Evolutionary conservation across 2,329 filamentous ascomycete species (phyloP).

Genomic region (Leptodontidium sp.): DNA sequence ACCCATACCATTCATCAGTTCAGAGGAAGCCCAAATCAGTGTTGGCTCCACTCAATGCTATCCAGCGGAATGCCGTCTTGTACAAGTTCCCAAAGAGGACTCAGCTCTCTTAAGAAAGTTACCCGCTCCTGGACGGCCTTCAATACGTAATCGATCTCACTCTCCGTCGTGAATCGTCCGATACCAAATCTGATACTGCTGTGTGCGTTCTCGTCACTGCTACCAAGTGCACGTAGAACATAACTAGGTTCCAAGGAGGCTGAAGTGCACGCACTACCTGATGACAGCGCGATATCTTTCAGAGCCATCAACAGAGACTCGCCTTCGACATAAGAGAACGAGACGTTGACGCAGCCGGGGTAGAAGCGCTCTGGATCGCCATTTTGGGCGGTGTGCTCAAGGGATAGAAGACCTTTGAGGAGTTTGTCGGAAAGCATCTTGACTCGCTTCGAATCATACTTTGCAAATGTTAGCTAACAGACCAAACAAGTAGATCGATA

Average conservation of each 20-base stretch:
- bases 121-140: conserved; percentile 93
- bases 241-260: conserved; percentile 97
- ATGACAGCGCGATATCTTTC: conserved; percentile 97
- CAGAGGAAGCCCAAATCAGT: conserved; percentile 59
- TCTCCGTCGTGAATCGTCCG: conserved; percentile 93
- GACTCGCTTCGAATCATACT: conserved; percentile 95
- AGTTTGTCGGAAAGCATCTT: conserved; percentile 83
- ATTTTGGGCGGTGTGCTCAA: conserved; percentile 94
- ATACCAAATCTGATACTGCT: conserved; percentile 98
- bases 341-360: conserved; percentile 96
- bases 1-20: not conserved
- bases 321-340: conserved; percentile 97
- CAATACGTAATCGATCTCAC: conserved; percentile 95
- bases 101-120: conserved; percentile 90
- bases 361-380: conserved; percentile 86
- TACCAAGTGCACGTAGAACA: conserved; percentile 91
- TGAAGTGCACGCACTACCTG: conserved; percentile 95
- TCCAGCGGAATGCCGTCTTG: conserved; percentile 96
- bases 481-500: conserved; percentile 22
- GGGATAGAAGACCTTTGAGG: conserved; percentile 79
- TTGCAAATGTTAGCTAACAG: conserved; percentile 39
- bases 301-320: conserved; percentile 98
- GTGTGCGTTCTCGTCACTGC: conserved; percentile 96
- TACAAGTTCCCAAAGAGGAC: conserved; percentile 95
- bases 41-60: conserved; percentile 98